A percentile compares a stretch with the other conserved stretches of the same genome.
Evolutionary conservation across 2,329 filamentous ascomycete genomes (phyloP).

Genomic region (Monosporascus sp.): DNA sequence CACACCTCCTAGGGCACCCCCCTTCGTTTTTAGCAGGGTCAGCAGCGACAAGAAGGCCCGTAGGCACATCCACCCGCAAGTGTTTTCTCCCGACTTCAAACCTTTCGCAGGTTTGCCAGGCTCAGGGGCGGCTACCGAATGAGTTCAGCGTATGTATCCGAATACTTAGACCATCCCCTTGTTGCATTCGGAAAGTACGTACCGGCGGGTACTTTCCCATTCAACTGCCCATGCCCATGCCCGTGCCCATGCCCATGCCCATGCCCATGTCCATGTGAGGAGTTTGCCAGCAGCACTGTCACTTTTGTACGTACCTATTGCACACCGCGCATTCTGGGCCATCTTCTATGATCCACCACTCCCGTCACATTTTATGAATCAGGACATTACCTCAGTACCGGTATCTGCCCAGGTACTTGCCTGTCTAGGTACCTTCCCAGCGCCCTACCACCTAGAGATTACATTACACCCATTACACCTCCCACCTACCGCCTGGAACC

Average conservation of each 20-base stretch:
- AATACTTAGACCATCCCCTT: neutral
- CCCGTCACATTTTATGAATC: too few species aligned
- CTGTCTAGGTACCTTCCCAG: neutral
- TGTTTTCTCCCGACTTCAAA: neutral
- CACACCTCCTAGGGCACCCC: too few species aligned
- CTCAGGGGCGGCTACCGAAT: neutral
- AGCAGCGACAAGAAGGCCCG: too few species aligned
- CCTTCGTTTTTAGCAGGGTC: too few species aligned
- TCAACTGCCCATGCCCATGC: neutral
- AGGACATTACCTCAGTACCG: neutral
- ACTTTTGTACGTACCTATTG: slow-evolving; percentile 8
- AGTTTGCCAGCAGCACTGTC: neutral
- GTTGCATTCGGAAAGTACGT: neutral
- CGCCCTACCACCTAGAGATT: slow-evolving; percentile 21
- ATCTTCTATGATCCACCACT: slow-evolving; percentile 14
- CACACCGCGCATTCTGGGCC: slow-evolving; percentile 24
- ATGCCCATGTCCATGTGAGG: neutral
- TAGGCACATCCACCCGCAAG: neutral
- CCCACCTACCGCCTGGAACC: neutral
- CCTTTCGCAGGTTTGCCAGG: neutral
- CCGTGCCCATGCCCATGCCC: neutral
- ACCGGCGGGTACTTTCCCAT: neutral
- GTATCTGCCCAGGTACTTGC: neutral
- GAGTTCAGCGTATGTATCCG: neutral
- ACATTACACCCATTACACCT: neutral